These are phyloP conservation scores for Pseudocercospora fijiensis DNA, from an alignment of 2,329 filamentous ascomycete species.

Conservation along the genomic window DNA sequence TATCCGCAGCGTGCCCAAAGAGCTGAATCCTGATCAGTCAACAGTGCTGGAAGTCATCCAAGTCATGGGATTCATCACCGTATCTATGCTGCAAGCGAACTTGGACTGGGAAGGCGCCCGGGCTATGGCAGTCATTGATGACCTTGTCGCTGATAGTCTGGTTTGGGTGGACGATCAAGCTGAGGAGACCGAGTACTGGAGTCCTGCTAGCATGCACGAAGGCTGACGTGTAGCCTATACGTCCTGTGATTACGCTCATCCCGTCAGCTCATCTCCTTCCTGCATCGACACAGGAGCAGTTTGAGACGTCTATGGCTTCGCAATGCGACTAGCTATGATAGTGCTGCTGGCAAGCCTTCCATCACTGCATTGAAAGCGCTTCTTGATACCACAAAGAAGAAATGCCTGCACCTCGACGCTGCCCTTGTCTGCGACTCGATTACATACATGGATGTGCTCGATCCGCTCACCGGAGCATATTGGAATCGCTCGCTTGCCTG, in stretches of 20 bases:
- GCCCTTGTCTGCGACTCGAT: no score
- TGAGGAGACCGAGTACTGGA: conserved; percentile 92
- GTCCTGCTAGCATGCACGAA: conserved; percentile 66
- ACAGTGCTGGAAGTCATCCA: conserved; percentile 89
- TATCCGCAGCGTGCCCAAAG: conserved; percentile 89
- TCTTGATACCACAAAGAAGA: no score
- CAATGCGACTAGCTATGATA: no score
- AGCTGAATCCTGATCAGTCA: conserved; percentile 91
- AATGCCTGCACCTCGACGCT: no score
- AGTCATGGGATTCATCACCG: conserved; percentile 82
- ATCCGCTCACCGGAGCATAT: no score
- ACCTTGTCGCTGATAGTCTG: conserved; percentile 82
- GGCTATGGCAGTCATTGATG: conserved; percentile 85
- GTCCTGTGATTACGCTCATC: background rate
- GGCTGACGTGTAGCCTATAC: conserved; percentile 15
- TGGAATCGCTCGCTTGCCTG: no score
- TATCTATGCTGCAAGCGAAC: conserved; percentile 85
- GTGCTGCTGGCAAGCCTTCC: no score
- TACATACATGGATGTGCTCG: no score
- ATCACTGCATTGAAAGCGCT: no score
- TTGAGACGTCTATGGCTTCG: no score
- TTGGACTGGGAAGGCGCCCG: conserved; percentile 80
- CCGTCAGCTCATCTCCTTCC: no score
- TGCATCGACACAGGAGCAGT: no score
- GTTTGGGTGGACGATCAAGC: conserved; percentile 91